Evolutionary conservation across 2,329 filamentous ascomycete species (phyloP), one percentile per base, ranked within the genome.

Genomic region (Zymoseptoria brevis): DNA sequence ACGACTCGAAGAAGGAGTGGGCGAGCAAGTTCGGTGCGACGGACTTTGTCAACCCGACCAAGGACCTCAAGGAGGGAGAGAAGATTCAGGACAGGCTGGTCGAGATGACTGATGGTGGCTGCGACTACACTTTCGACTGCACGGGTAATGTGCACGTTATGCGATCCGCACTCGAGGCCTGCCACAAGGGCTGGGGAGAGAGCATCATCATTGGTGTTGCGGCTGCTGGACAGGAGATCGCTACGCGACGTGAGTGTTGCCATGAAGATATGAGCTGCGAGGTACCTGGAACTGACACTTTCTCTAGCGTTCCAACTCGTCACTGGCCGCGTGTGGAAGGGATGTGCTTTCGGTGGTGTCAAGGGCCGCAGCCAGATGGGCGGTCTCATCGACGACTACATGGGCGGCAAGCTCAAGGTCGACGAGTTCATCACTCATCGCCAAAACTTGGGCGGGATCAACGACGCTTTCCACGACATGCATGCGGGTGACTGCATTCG

Each of bases 341-440:
- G 94, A 57, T 97, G 93, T 74, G 94, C 94, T 19, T 99, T 99
- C 72, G 94, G 94, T 68, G 94, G 94, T 69, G 92, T 99, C 82
- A 99, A 97, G 83, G 94, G 94, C 68, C 92, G 94, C 72, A 87
- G 89, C 35, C 94, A 99, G 79, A 85, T 99, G 66, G 88, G 89
- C 53, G 86, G 83, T 60, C 86, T 99, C 49, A 91, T 99, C 22
- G 79, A 85, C 67, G 93, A 97, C 77, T 99, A 99, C 79, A 82
- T 95, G 75, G 83, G 83, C 56, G 92, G 92, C 69, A 84, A 88
- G 73, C 87, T 99, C 73, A 97, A 96, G 86, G 94, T 97, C 52
- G 93, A 97, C 74, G 94, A 99, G 80, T 97, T 97, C 81, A 97
- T 99, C 79, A 99, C 94, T 30, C 94, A 99, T 80, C 86, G 92